Percentiles rank a stretch among this genome's conserved stretches.
Conservation (phyloP, 768 basidiomycete genomes). For the Lentinula sp. region DNA sequence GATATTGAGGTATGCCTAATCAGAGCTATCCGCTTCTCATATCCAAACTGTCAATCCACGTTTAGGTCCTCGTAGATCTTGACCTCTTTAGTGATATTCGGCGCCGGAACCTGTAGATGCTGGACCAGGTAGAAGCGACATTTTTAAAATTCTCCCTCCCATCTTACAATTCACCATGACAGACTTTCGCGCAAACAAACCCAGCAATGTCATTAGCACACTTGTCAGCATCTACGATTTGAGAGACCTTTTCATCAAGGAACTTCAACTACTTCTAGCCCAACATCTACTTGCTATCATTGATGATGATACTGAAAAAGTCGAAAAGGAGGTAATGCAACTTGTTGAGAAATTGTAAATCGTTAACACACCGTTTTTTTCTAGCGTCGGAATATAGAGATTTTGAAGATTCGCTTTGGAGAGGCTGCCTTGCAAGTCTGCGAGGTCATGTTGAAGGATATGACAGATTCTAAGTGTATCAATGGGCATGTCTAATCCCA, state of each 20-base stretch:
- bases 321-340: slow-evolving; percentile 56
- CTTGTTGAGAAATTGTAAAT: background rate
- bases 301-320: slow-evolving; percentile 74
- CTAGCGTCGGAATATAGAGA: slow-evolving; percentile 88
- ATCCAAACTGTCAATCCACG: slow-evolving; percentile 10
- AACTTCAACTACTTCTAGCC: slow-evolving; percentile 87
- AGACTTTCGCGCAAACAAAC: slow-evolving; percentile 91
- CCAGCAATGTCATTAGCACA: slow-evolving; percentile 91
- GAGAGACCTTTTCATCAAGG: slow-evolving; percentile 93
- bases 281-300: slow-evolving; percentile 76
- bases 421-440: slow-evolving; percentile 90
- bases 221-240: slow-evolving; percentile 98
- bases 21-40: background rate
- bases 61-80: slow-evolving; percentile 80
- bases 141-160: background rate
- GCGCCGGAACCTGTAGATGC: slow-evolving; percentile 91
- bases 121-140: slow-evolving; percentile 66
- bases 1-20: slow-evolving; percentile 59
- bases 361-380: background rate
- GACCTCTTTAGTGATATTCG: slow-evolving; percentile 87
- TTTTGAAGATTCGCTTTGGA: slow-evolving; percentile 93
- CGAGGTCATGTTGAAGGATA: slow-evolving; percentile 97
- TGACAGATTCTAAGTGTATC: slow-evolving; percentile 89
- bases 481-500: slow-evolving; percentile 85
- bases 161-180: slow-evolving; percentile 4